Base-by-base conservation (phyloP, 2,329 filamentous ascomycete genomes). In the Calonectria crousiana region DNA sequence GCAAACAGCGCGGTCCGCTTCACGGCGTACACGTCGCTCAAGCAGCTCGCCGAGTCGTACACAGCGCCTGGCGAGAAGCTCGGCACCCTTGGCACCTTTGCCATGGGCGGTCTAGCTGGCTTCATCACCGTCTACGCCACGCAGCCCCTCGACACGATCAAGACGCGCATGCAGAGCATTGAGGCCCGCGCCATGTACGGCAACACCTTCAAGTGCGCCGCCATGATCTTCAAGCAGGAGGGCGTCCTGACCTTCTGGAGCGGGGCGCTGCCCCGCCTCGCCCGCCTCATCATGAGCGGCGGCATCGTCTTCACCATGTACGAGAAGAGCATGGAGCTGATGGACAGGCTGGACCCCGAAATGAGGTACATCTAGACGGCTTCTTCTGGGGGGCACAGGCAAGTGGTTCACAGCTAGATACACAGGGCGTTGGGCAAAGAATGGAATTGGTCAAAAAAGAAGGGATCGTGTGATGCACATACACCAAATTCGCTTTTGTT, bases 231-330 rank as follows among this genome's bases (percentile, higher is more conserved):
- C 84, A 94, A 92, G 85, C 92, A 98, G 68, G 97, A 99, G 86
- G 96, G 97, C 2, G 71, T 98, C 16, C 84, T 96, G 51, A 98
- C 96, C 0, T 94, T 98, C 78, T 99, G 97, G 97, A 96, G 95
- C 78, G 97, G 97, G 32, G 96, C 97, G 28, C 82, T 98, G 78
- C 97, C 97, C 1, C 89, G 97, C 69, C 85, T 99, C 81, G 96
- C 92, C 30, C 89, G 97, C 72, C 84, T 99, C 79, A 94, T 98
- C 52, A 85, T 98, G 85, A 98, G 95, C 82, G 97, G 97, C 71
- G 97, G 97, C 23, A 98, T 99, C 82, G 97, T 99, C 51, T 99
- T 99, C 83, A 97, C 97, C 28, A 97, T 98, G 93, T 97, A 98
- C 84, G 96, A 98, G 88, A 98, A 98, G 90, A 94, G 93, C 73